Evolutionary conservation across 306 rosid species (phyloP), one percentile per base, ranked within the genome.

Genomic region (Fragaria nilgerrensis): DNA sequence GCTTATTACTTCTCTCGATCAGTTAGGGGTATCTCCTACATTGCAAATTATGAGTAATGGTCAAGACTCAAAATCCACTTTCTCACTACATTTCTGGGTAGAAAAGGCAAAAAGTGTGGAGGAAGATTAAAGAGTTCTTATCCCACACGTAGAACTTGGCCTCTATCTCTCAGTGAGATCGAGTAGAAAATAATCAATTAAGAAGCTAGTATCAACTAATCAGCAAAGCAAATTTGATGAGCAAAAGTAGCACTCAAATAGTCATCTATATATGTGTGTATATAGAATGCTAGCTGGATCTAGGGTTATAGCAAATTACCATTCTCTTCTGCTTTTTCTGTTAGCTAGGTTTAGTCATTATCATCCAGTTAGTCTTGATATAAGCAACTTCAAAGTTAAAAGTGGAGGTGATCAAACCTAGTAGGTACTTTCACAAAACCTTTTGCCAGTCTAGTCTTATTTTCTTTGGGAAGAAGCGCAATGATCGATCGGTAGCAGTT

Each of bases 401-500:
- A 43, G 68, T 25, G 3, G 55, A 74, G 29, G 34, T 62, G 72
- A 68, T 41, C 52, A 27, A 73, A 45, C 84, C 82, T 70, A 68
- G 78, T 70, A 56, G 75, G 70, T 74, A 55, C 75, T 62, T 63
- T 77, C 44, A 32, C 69, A 9, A 61, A 29, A 71, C 72, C 85
- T 79, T 83, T 85, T 77, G 83, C 72, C 34, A 43, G 52, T 68
- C 14, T 12, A 47, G 61, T 62, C 39, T 44, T 17, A 1, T 64
- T 64, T 64, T 64, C 44, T 34, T 86, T 32, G 81, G 81, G 78
- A 83, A 81, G 86, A 70, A 72, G 81, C 78, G 77, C 41, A 14
- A 50, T 61, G 82, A 85, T 85, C 62, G 82, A 85, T 85, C 62
- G 14, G 81, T 17, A 32, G 69, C 69, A 78, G 55, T 73, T 65